Base-by-base conservation (phyloP, 495 filamentous ascomycete genomes). In the Podospora bellae-mahoneyi region DNA sequence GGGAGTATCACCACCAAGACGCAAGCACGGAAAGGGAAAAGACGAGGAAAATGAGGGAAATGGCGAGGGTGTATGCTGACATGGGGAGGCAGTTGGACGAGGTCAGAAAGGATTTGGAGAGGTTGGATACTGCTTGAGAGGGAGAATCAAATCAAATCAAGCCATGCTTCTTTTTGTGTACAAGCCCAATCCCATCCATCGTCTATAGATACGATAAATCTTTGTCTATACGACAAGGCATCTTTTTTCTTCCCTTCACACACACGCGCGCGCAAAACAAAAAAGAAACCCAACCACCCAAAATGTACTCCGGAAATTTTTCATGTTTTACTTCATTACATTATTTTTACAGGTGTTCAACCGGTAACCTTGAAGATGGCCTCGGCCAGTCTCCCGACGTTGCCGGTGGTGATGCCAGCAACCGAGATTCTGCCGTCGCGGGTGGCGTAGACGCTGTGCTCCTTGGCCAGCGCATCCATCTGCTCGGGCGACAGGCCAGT, bases 381-480 rank as follows among this genome's bases (percentile, higher is more conserved):
- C 84, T 97, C 90, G 64, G 95, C 95, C 64, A 99, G 89, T 72
- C 94, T 88, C 82, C 92, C 89, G 69, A 97, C 95, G 79, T 99
- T 99, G 74, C 85, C 92, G 64, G 84, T 86, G 65, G 95, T 99
- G 83, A 99, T 97, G 72, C 95, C 95, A 54, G 95, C 95, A 19
- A 99, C 94, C 56, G 93, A 97, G 76, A 99, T 99, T 80, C 95
- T 89, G 72, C 95, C 95, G 80, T 99, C 94, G 84, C 90, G 93
- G 80, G 95, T 98, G 63, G 93, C 94, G 76, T 99, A 99, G 70
- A 99, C 95, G 74, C 93, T 97, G 86, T 96, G 91, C 90, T 97
- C 93, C 84, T 96, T 93, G 68, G 95, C 93, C 67, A 99, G 84
- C 76, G 81, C 83, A 27, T 94, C 91, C 91, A 98, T 97, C 84